Percentiles rank a stretch among this genome's conserved stretches.
These are phyloP conservation scores for Ambrosia trifida DNA, from an alignment of 129 eudicot species.

Conservation along the genomic window DNA sequence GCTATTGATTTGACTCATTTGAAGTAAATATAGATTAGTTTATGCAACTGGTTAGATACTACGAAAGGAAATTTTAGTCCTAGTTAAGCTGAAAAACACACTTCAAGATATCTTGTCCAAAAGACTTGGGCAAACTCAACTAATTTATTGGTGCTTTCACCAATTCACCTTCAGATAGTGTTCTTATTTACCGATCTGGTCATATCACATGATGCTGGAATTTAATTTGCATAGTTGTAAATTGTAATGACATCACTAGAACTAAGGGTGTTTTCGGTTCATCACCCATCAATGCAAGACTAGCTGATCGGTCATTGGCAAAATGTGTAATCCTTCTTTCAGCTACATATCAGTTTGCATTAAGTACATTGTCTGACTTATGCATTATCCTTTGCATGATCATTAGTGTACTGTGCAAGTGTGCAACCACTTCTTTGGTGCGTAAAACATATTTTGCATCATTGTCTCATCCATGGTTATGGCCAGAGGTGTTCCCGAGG, in stretches of 20 bases:
- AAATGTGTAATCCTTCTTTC: neutral
- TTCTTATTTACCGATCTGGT: neutral
- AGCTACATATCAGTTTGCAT: neutral
- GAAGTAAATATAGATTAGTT: neutral
- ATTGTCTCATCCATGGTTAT: neutral
- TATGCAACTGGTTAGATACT: neutral
- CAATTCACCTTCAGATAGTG: neutral
- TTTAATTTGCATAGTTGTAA: neutral
- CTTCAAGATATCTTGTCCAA: neutral
- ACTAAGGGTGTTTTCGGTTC: neutral
- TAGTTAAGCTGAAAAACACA: neutral
- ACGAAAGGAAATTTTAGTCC: neutral
- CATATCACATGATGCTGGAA: conserved; percentile 5
- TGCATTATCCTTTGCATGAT: neutral
- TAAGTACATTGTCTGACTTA: neutral
- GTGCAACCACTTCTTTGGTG: neutral
- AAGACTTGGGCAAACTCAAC: neutral
- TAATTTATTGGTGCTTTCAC: neutral
- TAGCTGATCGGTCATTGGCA: neutral
- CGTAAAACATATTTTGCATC: neutral
- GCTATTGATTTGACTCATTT: conserved; percentile 1
- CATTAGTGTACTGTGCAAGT: neutral
- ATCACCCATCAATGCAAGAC: conserved; percentile 2
- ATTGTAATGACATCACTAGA: neutral
- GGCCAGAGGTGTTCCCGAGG: too few relatives aligned